These are phyloP conservation scores for Calophaca sinica DNA, from an alignment of 306 rosid genomes.

Conservation along the genomic window DNA sequence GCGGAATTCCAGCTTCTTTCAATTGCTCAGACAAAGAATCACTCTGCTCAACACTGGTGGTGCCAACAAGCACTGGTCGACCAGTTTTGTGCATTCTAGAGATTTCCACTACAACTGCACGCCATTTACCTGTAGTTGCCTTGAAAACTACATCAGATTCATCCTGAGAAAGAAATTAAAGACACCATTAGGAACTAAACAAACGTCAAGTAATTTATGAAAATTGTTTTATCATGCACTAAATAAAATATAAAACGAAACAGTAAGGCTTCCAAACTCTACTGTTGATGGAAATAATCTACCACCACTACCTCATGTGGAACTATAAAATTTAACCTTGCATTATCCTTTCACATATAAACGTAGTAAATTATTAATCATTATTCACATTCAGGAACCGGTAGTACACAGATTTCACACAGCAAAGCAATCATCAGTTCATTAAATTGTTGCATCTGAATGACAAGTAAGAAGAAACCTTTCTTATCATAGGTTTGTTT, in stretches of 20 bases:
- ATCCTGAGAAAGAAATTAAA: slow-evolving; percentile 65
- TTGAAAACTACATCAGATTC: slow-evolving; percentile 98
- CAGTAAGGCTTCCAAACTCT: slow-evolving; percentile 3
- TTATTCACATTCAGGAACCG: slow-evolving; percentile 22
- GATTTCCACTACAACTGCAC: slow-evolving; percentile 95
- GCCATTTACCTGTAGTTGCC: slow-evolving; percentile 94
- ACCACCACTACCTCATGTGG: slow-evolving; percentile 3
- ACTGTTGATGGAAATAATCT: slow-evolving; percentile 36
- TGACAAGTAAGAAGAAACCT: slow-evolving; percentile 61
- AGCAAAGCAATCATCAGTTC: slow-evolving; percentile 34
- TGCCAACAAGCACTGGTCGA: slow-evolving; percentile 97
- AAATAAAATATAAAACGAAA: slow-evolving; percentile 29
- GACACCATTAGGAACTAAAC: slow-evolving; percentile 46
- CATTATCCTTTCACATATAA: slow-evolving; percentile 10
- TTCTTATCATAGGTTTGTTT: slow-evolving; percentile 95
- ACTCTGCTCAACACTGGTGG: slow-evolving; percentile 98
- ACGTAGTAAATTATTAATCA: slow-evolving; percentile 32
- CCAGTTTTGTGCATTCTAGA: slow-evolving; percentile 97
- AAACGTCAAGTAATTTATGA: slow-evolving; percentile 31
- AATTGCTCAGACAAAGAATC: slow-evolving; percentile 85
- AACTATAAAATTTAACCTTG: slow-evolving; percentile 8
- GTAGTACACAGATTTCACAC: slow-evolving; percentile 4
- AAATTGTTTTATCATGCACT: slow-evolving; percentile 14
- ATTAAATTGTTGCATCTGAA: slow-evolving; percentile 34
- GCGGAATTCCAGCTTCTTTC: slow-evolving; percentile 87